These are phyloP conservation scores for Botrytis medusae DNA, from an alignment of 2,329 filamentous ascomycete species.

Conservation along the genomic window DNA sequence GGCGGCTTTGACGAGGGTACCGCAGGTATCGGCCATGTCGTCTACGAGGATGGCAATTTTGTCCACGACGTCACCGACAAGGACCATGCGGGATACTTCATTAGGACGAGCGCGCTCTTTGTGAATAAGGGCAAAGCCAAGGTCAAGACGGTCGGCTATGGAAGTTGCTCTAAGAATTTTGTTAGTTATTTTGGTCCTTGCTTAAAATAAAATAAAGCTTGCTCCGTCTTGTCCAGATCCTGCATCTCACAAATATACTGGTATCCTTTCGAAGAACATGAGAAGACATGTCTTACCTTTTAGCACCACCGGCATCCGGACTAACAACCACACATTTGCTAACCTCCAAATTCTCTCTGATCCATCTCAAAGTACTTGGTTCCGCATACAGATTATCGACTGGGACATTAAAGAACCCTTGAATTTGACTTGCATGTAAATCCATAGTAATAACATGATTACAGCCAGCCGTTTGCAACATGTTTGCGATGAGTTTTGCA, in stretches of 20 bases:
- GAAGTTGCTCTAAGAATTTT: conserved; percentile 66
- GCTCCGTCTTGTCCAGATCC: not conserved
- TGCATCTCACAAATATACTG: not conserved
- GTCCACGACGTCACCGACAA: conserved; percentile 90
- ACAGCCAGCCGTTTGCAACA: conserved; percentile 92
- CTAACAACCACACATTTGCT: conserved; percentile 90
- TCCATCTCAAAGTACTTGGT: conserved; percentile 88
- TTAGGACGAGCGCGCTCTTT: conserved; percentile 92
- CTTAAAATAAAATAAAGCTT: too few relatives aligned
- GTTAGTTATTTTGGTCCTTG: not conserved
- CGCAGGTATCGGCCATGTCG: conserved; percentile 97
- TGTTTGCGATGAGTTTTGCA: conserved; percentile 93
- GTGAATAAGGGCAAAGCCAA: conserved; percentile 91
- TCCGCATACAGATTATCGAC: conserved; percentile 86
- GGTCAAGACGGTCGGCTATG: conserved; percentile 87
- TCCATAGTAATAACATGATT: conserved; percentile 97
- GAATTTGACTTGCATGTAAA: conserved; percentile 88
- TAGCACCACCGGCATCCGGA: conserved; percentile 91
- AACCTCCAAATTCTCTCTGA: conserved; percentile 78
- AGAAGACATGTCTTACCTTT: conserved; percentile 56
- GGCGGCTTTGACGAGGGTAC: conserved; percentile 84
- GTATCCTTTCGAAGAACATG: not conserved
- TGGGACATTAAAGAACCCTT: conserved; percentile 88
- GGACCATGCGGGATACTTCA: conserved; percentile 88
- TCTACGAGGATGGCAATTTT: conserved; percentile 95